Evolutionary conservation across 2,329 filamentous ascomycete species (phyloP), one percentile per base, ranked within the genome.

Genomic region (Fusarium sp.): DNA sequence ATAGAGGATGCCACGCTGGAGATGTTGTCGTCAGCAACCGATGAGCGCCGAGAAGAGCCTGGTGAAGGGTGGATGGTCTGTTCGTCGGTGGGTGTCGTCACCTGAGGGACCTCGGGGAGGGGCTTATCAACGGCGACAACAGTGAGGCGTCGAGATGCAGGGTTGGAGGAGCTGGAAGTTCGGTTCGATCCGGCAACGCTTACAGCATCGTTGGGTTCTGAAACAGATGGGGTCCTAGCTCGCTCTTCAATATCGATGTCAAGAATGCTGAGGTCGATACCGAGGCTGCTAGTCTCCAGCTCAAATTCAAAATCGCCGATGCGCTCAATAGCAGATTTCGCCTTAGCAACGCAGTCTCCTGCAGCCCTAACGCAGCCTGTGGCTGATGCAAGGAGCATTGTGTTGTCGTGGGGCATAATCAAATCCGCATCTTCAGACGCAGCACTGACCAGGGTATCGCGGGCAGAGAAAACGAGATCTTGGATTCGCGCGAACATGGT

Each of bases 281-380:
- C 85, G 24, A 91, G 78, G 28, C 83, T 78, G 65, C 74, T 78
- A 19, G 80, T 80, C 68, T 91, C 88, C 54, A 92, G 83, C 76
- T 97, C 93, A 69, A 94, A 88, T 77, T 97, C 94, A 68, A 97
- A 97, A 77, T 97, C 94, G 20, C 94, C 94, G 66, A 96, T 93
- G 62, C 91, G 87, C 78, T 97, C 94, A 58, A 99, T 91, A 43
- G 96, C 89, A 75, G 88, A 85, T 73, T 93, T 93, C 12, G 94
- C 91, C 79, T 94, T 95, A 8, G 91, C 90, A 20, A 97, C 91
- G 77, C 95, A 97, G 71, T 97, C 94, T 39, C 95, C 95, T 43
- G 94, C 94, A 21, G 93, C 91, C 70, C 93, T 90, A 24, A 99
- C 94, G 75, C 94, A 97, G 61, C 88, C 89, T 8, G 94, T 97